phyloP scores from a whole-genome alignment of 257 asterid genomes.

The Petrea volubilis region DNA sequence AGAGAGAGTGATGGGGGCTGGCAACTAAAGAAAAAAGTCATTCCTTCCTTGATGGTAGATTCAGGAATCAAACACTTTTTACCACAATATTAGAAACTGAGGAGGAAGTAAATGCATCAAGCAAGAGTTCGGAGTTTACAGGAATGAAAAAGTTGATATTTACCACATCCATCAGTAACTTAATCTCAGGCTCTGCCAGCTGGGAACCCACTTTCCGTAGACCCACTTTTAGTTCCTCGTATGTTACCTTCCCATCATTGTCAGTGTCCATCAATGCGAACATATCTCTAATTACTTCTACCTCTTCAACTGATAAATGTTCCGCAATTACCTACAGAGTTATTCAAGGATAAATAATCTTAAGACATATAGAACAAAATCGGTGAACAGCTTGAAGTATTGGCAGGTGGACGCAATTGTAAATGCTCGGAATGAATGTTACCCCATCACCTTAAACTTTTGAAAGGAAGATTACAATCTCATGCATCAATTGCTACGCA shows the following conservation, averaged over 20 bases:
- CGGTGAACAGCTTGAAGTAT: not conserved
- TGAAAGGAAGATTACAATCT: not conserved
- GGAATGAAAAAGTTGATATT: slow-evolving; percentile 16
- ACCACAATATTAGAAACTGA: not conserved
- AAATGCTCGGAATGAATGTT: not conserved
- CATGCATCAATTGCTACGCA: not conserved
- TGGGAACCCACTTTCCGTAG: slow-evolving; percentile 86
- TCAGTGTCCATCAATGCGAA: slow-evolving; percentile 82
- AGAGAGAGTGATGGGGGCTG: too few relatives aligned
- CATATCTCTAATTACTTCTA: slow-evolving; percentile 85
- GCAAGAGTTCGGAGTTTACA: slow-evolving; percentile 1
- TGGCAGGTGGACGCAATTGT: not conserved
- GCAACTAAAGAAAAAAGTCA: too few relatives aligned
- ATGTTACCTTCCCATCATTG: slow-evolving; percentile 80
- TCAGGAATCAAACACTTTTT: not conserved
- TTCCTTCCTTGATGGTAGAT: not conserved
- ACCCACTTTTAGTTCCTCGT: slow-evolving; percentile 79
- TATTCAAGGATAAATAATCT: slow-evolving; percentile 19
- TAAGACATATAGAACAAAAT: slow-evolving; percentile 5
- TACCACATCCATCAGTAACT: slow-evolving; percentile 92
- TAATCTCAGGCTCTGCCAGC: slow-evolving; percentile 88
- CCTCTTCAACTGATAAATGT: slow-evolving; percentile 81
- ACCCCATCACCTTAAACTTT: not conserved
- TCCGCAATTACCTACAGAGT: slow-evolving; percentile 75
- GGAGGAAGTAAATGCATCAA: not conserved